Evolutionary conservation across 495 filamentous ascomycete genomes (phyloP).

Genomic region (Aspergillus sparsus): DNA sequence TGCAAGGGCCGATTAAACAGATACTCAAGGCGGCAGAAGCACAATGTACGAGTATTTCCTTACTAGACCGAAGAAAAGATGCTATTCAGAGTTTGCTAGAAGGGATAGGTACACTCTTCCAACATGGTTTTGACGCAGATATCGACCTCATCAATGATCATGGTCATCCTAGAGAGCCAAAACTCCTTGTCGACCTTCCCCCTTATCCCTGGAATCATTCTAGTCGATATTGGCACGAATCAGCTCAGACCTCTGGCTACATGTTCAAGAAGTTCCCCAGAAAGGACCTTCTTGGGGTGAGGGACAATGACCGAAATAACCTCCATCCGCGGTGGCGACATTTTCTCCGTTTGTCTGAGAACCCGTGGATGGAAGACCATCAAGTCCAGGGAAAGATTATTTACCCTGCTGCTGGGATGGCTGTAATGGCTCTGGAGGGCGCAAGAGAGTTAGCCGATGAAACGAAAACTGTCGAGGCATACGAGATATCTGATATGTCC

Average conservation of each 20-base stretch:
- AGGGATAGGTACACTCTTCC: not conserved
- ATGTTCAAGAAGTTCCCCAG: not conserved
- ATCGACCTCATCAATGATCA: not conserved
- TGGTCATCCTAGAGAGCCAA: not conserved
- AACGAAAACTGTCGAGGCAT: too few relatives aligned
- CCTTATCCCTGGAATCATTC: constrained; percentile 16
- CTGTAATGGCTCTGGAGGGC: not conserved
- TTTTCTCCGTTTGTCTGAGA: not conserved
- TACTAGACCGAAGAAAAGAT: not conserved
- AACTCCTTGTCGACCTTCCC: constrained; percentile 11
- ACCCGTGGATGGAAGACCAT: constrained; percentile 1
- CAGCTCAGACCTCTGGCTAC: not conserved
- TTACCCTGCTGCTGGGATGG: not conserved
- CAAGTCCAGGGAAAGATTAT: not conserved
- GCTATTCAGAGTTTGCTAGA: not conserved
- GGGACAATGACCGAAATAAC: not conserved
- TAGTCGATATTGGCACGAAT: not conserved
- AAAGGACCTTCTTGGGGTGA: constrained; percentile 17
- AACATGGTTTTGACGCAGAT: not conserved
- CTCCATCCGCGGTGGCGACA: not conserved
- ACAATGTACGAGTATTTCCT: not conserved
- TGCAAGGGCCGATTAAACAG: constrained; percentile 12
- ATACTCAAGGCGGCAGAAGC: constrained; percentile 17
- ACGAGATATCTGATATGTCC: too few relatives aligned
- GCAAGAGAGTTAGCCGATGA: too few relatives aligned